Conservation (phyloP, 2,329 filamentous ascomycete species). For the Colletotrichum sp. region DNA sequence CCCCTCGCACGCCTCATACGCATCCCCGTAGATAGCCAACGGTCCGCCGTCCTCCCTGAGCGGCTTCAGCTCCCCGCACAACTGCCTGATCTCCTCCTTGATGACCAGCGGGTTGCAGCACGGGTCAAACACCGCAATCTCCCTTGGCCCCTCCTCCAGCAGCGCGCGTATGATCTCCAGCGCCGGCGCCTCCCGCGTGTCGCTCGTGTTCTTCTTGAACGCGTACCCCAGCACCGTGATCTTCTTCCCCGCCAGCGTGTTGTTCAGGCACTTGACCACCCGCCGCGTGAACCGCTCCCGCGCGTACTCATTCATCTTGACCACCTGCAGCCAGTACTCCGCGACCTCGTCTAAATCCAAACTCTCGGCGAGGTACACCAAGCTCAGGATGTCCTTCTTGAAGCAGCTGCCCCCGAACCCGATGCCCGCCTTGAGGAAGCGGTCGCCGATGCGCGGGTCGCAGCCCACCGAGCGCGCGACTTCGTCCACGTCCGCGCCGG, state of each 20-base stretch:
- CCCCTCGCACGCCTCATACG: constrained; percentile 51
- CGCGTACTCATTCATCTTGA: constrained; percentile 79
- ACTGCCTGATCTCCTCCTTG: constrained; percentile 51
- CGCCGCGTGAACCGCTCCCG: constrained; percentile 70
- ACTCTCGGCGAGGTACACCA: constrained; percentile 77
- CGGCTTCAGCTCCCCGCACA: constrained; percentile 34
- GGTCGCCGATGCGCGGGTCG: constrained; percentile 73
- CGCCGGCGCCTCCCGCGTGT: constrained; percentile 74
- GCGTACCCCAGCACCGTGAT: constrained; percentile 75
- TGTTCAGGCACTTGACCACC: constrained; percentile 70
- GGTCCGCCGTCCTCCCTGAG: constrained; percentile 44
- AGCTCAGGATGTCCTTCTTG: constrained; percentile 77
- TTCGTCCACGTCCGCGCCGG: constrained; percentile 76
- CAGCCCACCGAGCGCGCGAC: constrained; percentile 70
- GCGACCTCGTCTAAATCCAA: constrained; percentile 74
- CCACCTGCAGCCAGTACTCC: constrained; percentile 76
- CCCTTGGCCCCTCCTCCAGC: constrained; percentile 66
- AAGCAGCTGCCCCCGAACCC: constrained; percentile 85
- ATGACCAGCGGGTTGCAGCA: constrained; percentile 58
- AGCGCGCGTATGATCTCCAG: constrained; percentile 70
- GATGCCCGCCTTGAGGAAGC: constrained; percentile 75
- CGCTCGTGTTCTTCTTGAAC: constrained; percentile 80
- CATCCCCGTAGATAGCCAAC: constrained; percentile 52
- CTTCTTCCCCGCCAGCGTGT: constrained; percentile 73
- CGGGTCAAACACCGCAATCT: constrained; percentile 74